Base-by-base conservation (phyloP, 139 green algal species). In the Chlamydomonas asymmetrica region DNA sequence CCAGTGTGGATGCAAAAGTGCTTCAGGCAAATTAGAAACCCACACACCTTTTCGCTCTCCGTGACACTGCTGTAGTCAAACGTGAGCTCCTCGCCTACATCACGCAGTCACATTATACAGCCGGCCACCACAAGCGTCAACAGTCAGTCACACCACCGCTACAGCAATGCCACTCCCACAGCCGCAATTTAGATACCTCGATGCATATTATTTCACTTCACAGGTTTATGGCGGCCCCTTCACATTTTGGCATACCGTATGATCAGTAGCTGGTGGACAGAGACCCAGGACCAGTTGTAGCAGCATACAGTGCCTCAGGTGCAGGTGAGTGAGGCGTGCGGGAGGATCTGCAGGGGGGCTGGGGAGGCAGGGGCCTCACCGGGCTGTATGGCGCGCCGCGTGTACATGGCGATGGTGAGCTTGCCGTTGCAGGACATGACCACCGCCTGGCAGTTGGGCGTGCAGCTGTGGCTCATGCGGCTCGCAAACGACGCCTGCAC, bases 401-500 rank as follows among this genome's bases (percentile, higher is more conserved):
- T 94, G 84, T 96, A 96, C 54, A 97, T 76, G 23, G 92, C 93
- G 63, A 97, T 96, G 45, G 91, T 95, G 39, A 97, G 83, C n/a
- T 89, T 82, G 35, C 90, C 92, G 35, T 76, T 75, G 63, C 79
- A 87, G 4, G 84, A 87, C 76, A 97, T 87, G 18, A 96, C 87
- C 40, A 92, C 78, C 16, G 93, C 92, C 60, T 84, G 69, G 81
- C 94, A 98, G 82, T 98, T 98, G 62, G 95, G 94, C 25, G 82
- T 93, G 89, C 95, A 98, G 63, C 85, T 94, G 84, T 98, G 95
- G 75, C 88, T 95, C 77, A 98, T 93, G 64, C 95, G 87, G 66
- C 80, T 92, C 13, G 92, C 93, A 75, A 97, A 90, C 16, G 89
- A 88, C 13, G 91, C 91, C 84, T 91, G 79, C 50, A n/a, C n/a